Base-by-base conservation (phyloP, 164 flowering plant genomes). In the Kalanchoe fedtschenkoi region DNA sequence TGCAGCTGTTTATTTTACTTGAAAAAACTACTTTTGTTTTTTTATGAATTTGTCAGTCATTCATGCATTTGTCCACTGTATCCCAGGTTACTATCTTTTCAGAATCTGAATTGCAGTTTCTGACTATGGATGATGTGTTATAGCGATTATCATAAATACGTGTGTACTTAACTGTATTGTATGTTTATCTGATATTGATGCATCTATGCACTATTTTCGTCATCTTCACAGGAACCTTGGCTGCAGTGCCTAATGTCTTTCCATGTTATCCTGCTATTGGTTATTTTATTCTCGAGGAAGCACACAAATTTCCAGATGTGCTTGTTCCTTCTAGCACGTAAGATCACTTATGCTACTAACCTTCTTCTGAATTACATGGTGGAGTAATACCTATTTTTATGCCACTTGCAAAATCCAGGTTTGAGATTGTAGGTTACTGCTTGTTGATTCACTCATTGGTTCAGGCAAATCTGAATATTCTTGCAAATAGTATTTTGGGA, bases 221-320 rank as follows among this genome's bases (percentile, higher is more conserved):
- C 29, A 17, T 19, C 54, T 70, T 28, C 63, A 65, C 84, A 91
- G 96, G 98, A 92, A 59, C 95, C 93, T 42, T 92, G 95, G 96
- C 72, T 89, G 66, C 78, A 83, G 62, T 61, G 89, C 61, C 75
- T 92, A 43, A 0, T 74, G 65, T 32, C 59, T 24, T 86, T 89
- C 73, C 86, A 92, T 67, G 46, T 74, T n/a, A 19, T 71, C 33
- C 69, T 89, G 77, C 81, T 92, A 63, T 63, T 87, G 16, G 61
- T 76, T 35, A 58, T 66, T 32, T 28, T 92, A 34, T 3, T 77
- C 47, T 75, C 93, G 24, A 83, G 96, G 75, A 84, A 70, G 68
- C 71, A 82, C 65, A 63, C 76, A 69, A 89, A 92, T 80, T 86
- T 92, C 62, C 98, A 92, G 61, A 87, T 87, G 93, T 78, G 62